Evolutionary conservation across 192 early-diverging fungal species (phyloP).

Genomic region (Coemansia guatemalensis): DNA sequence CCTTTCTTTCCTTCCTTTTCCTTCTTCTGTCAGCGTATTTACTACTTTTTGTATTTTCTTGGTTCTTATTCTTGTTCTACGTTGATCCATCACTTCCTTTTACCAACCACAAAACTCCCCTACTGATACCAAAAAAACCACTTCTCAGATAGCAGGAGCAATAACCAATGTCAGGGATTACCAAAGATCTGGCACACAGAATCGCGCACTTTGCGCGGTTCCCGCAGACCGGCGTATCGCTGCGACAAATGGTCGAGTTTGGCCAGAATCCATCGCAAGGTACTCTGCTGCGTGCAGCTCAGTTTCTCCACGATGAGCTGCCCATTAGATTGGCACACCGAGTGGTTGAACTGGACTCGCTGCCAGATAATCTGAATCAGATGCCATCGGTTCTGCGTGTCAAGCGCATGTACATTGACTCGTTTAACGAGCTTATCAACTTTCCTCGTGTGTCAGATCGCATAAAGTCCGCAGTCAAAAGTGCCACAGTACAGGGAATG

Average conservation of each 20-base stretch:
- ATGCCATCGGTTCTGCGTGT: slow-evolving; percentile 92
- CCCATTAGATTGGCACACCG: slow-evolving; percentile 92
- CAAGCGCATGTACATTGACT: slow-evolving; percentile 94
- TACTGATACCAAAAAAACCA: neutral
- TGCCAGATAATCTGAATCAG: slow-evolving; percentile 80
- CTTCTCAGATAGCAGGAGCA: neutral
- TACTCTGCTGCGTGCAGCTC: slow-evolving; percentile 71
- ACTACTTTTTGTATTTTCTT: slow-evolving; percentile 1
- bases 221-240: slow-evolving; percentile 90
- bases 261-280: slow-evolving; percentile 79
- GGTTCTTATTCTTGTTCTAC: neutral
- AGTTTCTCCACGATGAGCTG: slow-evolving; percentile 86
- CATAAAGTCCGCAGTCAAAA: slow-evolving; percentile 40
- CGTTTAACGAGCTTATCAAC: slow-evolving; percentile 64
- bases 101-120: neutral
- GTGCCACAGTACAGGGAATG: slow-evolving; percentile 21
- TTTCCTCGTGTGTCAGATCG: slow-evolving; percentile 40
- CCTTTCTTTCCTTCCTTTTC: slow-evolving; percentile 1
- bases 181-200: slow-evolving; percentile 65
- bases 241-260: slow-evolving; percentile 96
- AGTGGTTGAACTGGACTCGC: slow-evolving; percentile 90
- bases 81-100: neutral
- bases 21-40: neutral
- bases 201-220: slow-evolving; percentile 79
- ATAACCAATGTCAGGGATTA: slow-evolving; percentile 34